Conservation (phyloP, 805 yeast species). For the Nematodospora valgi region DNA sequence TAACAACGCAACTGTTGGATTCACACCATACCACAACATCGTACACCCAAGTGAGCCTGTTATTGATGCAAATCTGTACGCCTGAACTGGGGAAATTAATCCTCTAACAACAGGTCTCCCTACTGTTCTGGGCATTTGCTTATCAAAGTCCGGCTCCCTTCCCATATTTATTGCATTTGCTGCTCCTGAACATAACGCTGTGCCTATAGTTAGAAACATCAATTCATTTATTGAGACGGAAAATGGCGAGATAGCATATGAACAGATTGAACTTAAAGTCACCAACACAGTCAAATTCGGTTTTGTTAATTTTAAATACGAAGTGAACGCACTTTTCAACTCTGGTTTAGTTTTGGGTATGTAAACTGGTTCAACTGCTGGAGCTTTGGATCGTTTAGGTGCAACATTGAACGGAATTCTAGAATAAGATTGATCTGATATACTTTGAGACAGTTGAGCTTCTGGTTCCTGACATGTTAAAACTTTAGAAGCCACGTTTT, state of each 20-base stretch:
- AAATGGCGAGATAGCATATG: conserved; percentile 88
- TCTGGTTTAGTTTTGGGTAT: conserved; percentile 12
- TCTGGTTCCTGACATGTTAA: conserved; percentile 43
- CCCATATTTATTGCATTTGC: conserved; percentile 98
- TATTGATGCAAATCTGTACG: conserved; percentile 72
- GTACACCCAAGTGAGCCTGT: conserved; percentile 71
- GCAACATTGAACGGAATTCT: conserved; percentile 59
- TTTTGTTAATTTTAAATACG: conserved; percentile 81
- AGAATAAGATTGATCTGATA: conserved; percentile 24
- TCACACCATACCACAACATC: conserved; percentile 75
- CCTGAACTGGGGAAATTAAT: conserved; percentile 66
- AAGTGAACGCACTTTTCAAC: conserved; percentile 43
- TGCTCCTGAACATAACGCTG: conserved; percentile 83
- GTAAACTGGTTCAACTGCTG: conserved; percentile 2
- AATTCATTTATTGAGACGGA: conserved; percentile 72
- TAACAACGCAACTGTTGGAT: conserved; percentile 76
- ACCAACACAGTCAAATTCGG: conserved; percentile 86
- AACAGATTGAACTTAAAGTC: conserved; percentile 86
- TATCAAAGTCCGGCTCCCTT: conserved; percentile 87
- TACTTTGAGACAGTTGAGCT: conserved; percentile 20
- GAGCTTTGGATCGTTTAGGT: conserved; percentile 22
- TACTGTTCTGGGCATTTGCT: conserved; percentile 82
- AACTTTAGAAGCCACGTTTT: conserved; percentile 42
- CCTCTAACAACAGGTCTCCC: conserved; percentile 91
- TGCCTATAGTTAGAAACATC: conserved; percentile 74